Evolutionary conservation across 2,329 filamentous ascomycete genomes (phyloP).

Genomic region (Neopestalotiopsis rosae): DNA sequence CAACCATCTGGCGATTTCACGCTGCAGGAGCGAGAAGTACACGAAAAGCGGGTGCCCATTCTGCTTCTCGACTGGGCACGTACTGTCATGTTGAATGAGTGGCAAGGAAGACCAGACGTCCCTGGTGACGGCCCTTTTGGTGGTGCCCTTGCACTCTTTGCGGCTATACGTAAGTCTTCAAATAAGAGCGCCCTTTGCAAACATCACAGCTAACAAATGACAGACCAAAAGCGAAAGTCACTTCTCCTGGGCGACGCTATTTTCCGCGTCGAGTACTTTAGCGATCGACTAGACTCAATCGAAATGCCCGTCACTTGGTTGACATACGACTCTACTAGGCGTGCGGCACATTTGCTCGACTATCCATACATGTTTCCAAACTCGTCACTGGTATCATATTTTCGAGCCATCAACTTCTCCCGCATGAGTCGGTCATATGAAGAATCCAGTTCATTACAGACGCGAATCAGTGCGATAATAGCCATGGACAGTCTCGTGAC

Average conservation of each 20-base stretch:
- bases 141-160: slow-evolving; percentile 76
- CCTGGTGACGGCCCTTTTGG: slow-evolving; percentile 74
- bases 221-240: slow-evolving; percentile 66
- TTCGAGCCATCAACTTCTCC: slow-evolving; percentile 86
- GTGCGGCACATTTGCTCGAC: slow-evolving; percentile 76
- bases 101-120: slow-evolving; percentile 78
- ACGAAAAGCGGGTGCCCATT: slow-evolving; percentile 62
- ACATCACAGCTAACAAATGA: slow-evolving; percentile 17
- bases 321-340: slow-evolving; percentile 63
- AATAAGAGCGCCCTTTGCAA: background rate
- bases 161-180: slow-evolving; percentile 68
- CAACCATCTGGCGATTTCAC: slow-evolving; percentile 54
- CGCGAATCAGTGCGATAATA: slow-evolving; percentile 61
- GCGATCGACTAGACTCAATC: slow-evolving; percentile 76
- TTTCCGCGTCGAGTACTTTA: slow-evolving; percentile 78
- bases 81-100: slow-evolving; percentile 77
- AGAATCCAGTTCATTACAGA: slow-evolving; percentile 64
- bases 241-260: slow-evolving; percentile 71
- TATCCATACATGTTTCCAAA: slow-evolving; percentile 81
- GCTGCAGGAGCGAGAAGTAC: slow-evolving; percentile 55
- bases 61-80: slow-evolving; percentile 74
- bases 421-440: slow-evolving; percentile 84
- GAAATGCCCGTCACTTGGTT: slow-evolving; percentile 78
- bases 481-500: slow-evolving; percentile 60
- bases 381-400: slow-evolving; percentile 77